Evolutionary conservation across 176 grass and related monocot genomes (phyloP).

Genomic region (Ensete ventricosum): DNA sequence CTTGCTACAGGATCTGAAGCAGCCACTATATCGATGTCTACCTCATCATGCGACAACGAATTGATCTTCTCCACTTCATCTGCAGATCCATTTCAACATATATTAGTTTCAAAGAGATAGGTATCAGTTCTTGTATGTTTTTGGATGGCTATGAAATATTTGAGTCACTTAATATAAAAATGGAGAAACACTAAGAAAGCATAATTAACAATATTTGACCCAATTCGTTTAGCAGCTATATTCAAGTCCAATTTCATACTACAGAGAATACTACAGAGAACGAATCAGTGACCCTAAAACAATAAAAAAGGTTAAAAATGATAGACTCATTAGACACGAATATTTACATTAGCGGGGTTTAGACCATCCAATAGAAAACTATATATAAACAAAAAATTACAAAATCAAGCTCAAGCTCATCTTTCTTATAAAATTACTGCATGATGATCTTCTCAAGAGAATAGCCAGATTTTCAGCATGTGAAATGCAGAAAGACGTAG

Average conservation of each 20-base stretch:
- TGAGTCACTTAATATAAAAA: background rate
- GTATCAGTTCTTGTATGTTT: background rate
- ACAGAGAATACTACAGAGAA: background rate
- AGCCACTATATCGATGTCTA: constrained; percentile 21
- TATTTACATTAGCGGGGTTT: background rate
- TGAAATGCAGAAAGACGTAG: background rate
- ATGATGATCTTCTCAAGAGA: background rate
- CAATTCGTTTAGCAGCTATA: background rate
- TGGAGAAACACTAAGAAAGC: background rate
- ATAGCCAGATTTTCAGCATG: background rate
- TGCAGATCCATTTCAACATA: constrained; percentile 19
- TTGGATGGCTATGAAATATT: background rate
- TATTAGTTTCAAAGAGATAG: background rate
- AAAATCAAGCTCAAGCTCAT: background rate
- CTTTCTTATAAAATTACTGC: background rate
- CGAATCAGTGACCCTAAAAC: background rate
- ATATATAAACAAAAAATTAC: background rate
- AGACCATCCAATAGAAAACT: background rate
- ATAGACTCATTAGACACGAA: background rate
- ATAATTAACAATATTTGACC: background rate
- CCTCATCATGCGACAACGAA: constrained; percentile 21
- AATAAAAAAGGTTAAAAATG: background rate
- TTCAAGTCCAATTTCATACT: background rate
- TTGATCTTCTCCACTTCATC: constrained; percentile 16
- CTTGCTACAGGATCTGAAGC: constrained; percentile 7